Percentiles rank a stretch among this genome's conserved stretches.
These are phyloP conservation scores for Cryptococcus jaspeensis DNA, from an alignment of 1,284 basidiomycete species.

Conservation along the genomic window DNA sequence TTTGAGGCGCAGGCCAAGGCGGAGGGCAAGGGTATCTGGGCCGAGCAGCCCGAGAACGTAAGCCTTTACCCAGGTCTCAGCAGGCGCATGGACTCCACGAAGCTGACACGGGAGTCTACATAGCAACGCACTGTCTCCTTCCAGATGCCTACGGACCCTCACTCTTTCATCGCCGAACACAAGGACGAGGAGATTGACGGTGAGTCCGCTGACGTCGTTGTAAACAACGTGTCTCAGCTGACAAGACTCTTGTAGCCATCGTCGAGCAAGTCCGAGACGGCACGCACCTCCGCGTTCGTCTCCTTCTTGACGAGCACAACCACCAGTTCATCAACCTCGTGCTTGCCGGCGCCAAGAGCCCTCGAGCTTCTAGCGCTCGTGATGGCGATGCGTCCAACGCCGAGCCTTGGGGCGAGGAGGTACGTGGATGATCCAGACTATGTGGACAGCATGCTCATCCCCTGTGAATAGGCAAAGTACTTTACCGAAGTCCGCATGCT, in stretches of 20 bases:
- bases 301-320: constrained; percentile 80
- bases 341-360: constrained; percentile 80
- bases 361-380: constrained; percentile 64
- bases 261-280: constrained; percentile 95
- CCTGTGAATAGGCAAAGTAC: constrained; percentile 71
- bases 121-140: constrained; percentile 74
- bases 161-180: constrained; percentile 84
- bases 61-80: not conserved
- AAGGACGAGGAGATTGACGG: constrained; percentile 87
- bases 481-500: constrained; percentile 91
- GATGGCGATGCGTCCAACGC: constrained; percentile 65
- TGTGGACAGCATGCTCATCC: not conserved
- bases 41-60: constrained; percentile 67
- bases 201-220: constrained; percentile 33
- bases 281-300: constrained; percentile 80
- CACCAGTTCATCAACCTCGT: constrained; percentile 60
- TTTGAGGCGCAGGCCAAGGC: constrained; percentile 75
- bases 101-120: not conserved
- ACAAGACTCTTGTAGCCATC: constrained; percentile 58
- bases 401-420: constrained; percentile 82
- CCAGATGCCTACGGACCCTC: constrained; percentile 85
- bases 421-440: constrained; percentile 47
- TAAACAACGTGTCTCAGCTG: not conserved
- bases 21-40: constrained; percentile 78
- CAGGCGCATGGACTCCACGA: not conserved